A percentile compares a stretch with the other conserved stretches of the same genome.
Conservation (phyloP, 371 early-diverging fungal species). For the Mortierella sp. region DNA sequence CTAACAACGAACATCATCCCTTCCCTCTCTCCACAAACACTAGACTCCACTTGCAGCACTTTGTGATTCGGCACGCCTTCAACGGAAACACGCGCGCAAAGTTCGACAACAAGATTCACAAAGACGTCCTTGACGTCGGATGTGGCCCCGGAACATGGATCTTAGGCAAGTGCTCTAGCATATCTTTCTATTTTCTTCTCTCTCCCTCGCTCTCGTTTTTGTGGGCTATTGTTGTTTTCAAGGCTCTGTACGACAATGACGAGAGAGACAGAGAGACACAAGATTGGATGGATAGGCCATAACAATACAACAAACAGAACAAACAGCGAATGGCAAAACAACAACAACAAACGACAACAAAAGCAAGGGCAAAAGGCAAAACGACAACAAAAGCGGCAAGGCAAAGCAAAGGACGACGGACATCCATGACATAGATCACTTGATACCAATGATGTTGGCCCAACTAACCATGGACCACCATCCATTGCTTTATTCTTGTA, state of each 20-base stretch:
- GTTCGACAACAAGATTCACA: constrained; percentile 55
- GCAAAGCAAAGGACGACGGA: background rate
- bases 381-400: background rate
- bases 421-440: background rate
- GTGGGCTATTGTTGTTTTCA: background rate
- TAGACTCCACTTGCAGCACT: constrained; percentile 57
- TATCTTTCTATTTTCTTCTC: constrained; percentile 3
- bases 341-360: background rate
- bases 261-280: background rate
- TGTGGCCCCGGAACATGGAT: constrained; percentile 73
- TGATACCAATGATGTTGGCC: background rate
- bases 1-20: background rate
- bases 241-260: constrained; percentile 6
- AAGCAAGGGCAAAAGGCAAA: background rate
- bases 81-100: constrained; percentile 56
- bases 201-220: background rate
- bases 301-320: background rate
- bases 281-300: background rate
- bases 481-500: background rate
- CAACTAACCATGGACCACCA: background rate
- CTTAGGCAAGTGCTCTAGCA: constrained; percentile 49
- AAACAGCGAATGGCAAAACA: constrained; percentile 1
- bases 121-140: constrained; percentile 63
- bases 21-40: background rate
- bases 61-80: constrained; percentile 53